Conservation (phyloP, 805 yeast species). For the Kodamaea laetipori region DNA sequence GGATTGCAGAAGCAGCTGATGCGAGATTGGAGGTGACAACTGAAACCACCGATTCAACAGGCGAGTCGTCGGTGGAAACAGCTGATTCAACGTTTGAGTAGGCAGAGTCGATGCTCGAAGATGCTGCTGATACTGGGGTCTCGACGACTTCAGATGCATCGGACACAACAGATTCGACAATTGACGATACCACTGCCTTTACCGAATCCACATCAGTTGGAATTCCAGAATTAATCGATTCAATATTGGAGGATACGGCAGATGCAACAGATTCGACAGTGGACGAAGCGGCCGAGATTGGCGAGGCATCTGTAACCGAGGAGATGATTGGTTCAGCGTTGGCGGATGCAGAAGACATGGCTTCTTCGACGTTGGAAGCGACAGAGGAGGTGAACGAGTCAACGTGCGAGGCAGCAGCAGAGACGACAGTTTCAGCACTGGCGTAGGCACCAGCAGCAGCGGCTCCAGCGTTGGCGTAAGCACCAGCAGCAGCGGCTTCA, state of each 20-base stretch:
- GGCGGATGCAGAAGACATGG: too few relatives aligned
- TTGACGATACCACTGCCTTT: conserved; percentile 6
- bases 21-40: conserved; percentile 2
- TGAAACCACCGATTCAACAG: neutral
- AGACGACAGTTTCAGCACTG: neutral
- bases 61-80: conserved; percentile 1
- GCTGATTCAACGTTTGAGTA: neutral
- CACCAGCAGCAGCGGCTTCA: conserved; percentile 1
- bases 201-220: neutral
- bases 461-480: neutral
- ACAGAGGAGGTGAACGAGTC: neutral
- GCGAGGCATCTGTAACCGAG: neutral
- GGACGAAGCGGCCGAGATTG: conserved; percentile 7
- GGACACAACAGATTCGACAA: neutral
- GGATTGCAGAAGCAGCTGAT: neutral
- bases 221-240: conserved; percentile 1
- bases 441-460: neutral
- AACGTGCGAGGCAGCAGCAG: conserved; percentile 3
- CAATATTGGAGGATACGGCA: conserved; percentile 12
- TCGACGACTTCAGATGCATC: neutral
- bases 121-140: neutral
- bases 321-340: too few relatives aligned
- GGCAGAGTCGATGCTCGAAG: neutral
- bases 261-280: conserved; percentile 9
- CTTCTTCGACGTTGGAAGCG: too few relatives aligned